Conservation (phyloP, 371 early-diverging fungal genomes). For the Mortierella sp. region DNA sequence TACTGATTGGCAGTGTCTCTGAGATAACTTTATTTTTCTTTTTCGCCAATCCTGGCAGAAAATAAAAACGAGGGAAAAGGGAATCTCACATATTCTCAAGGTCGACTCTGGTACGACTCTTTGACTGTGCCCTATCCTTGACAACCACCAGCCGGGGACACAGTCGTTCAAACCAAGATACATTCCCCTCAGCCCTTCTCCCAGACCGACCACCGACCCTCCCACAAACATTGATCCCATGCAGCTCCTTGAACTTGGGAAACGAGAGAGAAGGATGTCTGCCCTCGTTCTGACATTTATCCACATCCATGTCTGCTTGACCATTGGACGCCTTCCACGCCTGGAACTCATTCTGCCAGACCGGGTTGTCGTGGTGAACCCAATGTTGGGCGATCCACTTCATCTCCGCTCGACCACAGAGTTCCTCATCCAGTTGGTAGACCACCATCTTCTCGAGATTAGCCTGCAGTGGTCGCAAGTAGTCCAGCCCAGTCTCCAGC, state of each 20-base stretch:
- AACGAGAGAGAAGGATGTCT: neutral
- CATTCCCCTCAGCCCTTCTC: no score
- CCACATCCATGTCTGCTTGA: no score
- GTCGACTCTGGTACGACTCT: no score
- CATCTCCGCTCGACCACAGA: constrained; percentile 16
- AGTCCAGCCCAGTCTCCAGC: constrained; percentile 25
- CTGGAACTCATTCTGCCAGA: neutral
- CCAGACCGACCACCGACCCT: neutral
- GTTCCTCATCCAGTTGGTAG: constrained; percentile 13
- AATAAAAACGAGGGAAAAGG: no score
- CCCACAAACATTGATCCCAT: constrained; percentile 6
- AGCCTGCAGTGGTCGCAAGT: constrained; percentile 11
- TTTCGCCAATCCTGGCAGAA: no score
- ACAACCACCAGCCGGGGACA: no score
- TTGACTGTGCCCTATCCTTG: no score
- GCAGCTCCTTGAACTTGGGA: constrained; percentile 24
- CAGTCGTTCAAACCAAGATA: no score
- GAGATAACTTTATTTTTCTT: no score
- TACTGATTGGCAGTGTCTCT: no score
- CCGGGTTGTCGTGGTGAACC: constrained; percentile 17
- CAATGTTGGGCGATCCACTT: constrained; percentile 38
- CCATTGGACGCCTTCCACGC: no score
- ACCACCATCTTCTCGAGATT: constrained; percentile 24
- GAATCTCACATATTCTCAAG: no score
- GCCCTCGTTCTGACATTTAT: neutral